phyloP scores from a whole-genome alignment of 805 yeast genomes.

The Hyphopichia homilentoma region DNA sequence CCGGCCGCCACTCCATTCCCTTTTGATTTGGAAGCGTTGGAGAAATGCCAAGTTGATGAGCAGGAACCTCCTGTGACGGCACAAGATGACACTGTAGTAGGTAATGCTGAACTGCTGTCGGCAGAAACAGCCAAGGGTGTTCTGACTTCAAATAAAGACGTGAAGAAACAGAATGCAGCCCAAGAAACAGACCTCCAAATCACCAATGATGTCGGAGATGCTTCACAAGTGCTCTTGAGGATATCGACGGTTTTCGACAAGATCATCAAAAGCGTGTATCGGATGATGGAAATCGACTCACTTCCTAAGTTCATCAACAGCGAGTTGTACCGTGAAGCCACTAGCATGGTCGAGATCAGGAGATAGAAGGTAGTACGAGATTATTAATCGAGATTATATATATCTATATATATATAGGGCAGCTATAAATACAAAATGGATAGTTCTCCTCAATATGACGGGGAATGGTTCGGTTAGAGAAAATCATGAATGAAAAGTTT shows the following conservation, averaged over 20 bases:
- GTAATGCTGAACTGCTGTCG: too few relatives aligned
- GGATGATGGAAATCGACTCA: constrained; percentile 70
- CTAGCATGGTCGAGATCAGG: constrained; percentile 3
- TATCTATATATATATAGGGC: constrained; percentile 4
- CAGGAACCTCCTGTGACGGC: background rate
- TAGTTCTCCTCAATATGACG: background rate
- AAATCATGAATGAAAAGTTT: constrained; percentile 6
- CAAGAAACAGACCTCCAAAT: background rate
- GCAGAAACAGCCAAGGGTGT: background rate
- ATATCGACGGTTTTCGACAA: constrained; percentile 38
- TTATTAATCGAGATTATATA: background rate
- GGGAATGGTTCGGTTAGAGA: background rate
- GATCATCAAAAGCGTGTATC: constrained; percentile 47
- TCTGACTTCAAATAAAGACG: constrained; percentile 2
- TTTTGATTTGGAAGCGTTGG: background rate
- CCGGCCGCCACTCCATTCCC: constrained; percentile 9
- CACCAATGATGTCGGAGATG: background rate
- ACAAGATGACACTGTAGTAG: background rate
- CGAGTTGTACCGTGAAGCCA: constrained; percentile 16
- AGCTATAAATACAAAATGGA: constrained; percentile 18
- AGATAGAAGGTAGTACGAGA: background rate
- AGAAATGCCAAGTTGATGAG: background rate
- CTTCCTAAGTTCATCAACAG: constrained; percentile 59
- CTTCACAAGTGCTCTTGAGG: constrained; percentile 9
- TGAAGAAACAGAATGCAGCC: background rate